These are phyloP conservation scores for Colletotrichum cordylinicola DNA, from an alignment of 2,329 filamentous ascomycete species.

Conservation along the genomic window DNA sequence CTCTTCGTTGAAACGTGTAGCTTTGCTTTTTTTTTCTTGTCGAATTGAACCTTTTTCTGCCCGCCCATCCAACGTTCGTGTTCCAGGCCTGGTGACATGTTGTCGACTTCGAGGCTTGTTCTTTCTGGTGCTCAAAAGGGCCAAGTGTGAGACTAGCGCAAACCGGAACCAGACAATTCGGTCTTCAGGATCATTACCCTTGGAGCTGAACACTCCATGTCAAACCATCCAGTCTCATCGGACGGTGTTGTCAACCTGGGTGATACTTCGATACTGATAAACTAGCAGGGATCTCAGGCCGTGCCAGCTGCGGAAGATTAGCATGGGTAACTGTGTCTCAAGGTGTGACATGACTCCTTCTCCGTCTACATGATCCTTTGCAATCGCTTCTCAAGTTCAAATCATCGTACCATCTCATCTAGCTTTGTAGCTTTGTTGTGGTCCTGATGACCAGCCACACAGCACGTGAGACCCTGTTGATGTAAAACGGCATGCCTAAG, in stretches of 20 bases:
- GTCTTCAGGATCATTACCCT: background rate
- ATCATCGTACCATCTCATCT: background rate
- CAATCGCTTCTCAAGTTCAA: background rate
- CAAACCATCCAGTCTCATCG: background rate
- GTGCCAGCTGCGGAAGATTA: background rate
- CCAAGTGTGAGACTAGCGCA: background rate
- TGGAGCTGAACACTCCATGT: background rate
- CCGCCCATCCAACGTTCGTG: background rate
- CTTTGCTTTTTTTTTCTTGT: background rate
- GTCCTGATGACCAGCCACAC: background rate
- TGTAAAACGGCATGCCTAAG: background rate
- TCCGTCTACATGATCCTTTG: background rate
- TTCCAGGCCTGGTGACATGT: background rate
- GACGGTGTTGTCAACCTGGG: background rate
- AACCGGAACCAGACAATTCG: background rate
- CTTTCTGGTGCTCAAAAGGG: background rate
- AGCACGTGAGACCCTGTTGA: background rate
- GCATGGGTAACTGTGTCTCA: background rate
- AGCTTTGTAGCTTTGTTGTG: background rate
- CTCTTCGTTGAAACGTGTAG: background rate
- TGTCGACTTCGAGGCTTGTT: rapidly evolving
- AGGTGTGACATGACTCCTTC: background rate
- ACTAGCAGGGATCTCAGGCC: background rate
- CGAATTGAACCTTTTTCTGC: background rate
- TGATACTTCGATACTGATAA: background rate